phyloP scores from a whole-genome alignment of 148 eudicot genomes.

The Rhododendron kiyosumense region DNA sequence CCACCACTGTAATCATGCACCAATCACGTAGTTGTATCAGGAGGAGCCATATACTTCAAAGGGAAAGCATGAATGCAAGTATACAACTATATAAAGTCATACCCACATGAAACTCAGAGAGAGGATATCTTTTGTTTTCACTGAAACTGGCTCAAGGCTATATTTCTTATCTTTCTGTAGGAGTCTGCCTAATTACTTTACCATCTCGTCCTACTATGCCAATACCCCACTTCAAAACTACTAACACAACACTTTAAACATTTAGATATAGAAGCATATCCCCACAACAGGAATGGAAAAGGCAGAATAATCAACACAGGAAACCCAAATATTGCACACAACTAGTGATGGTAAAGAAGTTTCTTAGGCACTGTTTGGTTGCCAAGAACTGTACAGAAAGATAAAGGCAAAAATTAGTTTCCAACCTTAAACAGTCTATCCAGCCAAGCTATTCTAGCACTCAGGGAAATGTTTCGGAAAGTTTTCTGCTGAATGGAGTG shows the following conservation, averaged over 20 bases:
- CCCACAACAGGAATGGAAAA: background rate
- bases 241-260: background rate
- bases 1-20: background rate
- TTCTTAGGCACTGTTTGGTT: background rate
- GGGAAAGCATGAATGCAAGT: background rate
- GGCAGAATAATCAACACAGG: background rate
- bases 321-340: background rate
- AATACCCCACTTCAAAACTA: background rate
- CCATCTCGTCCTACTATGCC: background rate
- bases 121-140: background rate
- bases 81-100: background rate
- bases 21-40: constrained; percentile 2
- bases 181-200: background rate
- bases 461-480: background rate
- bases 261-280: background rate
- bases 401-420: background rate
- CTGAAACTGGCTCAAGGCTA: background rate
- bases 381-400: background rate
- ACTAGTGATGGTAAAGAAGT: background rate
- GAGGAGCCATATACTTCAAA: background rate
- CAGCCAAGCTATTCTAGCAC: background rate
- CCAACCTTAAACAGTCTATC: background rate
- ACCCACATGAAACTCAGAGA: background rate
- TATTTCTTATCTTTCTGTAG: background rate
- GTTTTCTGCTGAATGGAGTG: background rate